phyloP scores from a whole-genome alignment of 306 rosid species.

The Hippophae gyantsensis region DNA sequence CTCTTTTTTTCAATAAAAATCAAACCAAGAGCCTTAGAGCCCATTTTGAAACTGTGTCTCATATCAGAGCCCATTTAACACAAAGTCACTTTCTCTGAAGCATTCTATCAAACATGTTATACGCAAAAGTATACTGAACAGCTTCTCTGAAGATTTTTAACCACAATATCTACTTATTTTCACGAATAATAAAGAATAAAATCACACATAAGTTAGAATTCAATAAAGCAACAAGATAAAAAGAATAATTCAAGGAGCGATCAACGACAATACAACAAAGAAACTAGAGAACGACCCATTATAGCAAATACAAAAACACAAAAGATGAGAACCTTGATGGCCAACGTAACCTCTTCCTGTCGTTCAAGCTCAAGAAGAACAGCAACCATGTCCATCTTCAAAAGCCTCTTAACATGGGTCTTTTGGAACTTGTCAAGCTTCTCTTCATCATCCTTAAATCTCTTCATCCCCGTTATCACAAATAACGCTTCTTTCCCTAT shows the following conservation, averaged over 20 bases:
- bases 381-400: constrained; percentile 75
- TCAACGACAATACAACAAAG: background rate
- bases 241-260: background rate
- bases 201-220: background rate
- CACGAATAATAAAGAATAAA: background rate
- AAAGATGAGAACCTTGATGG: constrained; percentile 45
- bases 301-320: constrained; percentile 5
- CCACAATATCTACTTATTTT: background rate
- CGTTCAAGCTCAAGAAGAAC: constrained; percentile 90
- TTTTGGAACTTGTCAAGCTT: constrained; percentile 60
- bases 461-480: constrained; percentile 63
- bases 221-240: background rate
- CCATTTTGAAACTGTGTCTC: no score
- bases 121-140: constrained; percentile 4
- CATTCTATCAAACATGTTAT: constrained; percentile 46
- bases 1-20: no score
- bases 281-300: background rate
- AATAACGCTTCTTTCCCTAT: constrained; percentile 83
- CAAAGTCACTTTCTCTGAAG: background rate
- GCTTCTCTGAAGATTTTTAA: background rate
- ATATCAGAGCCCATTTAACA: no score
- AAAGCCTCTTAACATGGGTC: constrained; percentile 54
- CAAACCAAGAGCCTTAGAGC: no score
- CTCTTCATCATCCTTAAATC: constrained; percentile 68
- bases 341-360: constrained; percentile 77